Base-by-base conservation (phyloP, 78 protist species). In the Dictyostelium citrinum region DNA sequence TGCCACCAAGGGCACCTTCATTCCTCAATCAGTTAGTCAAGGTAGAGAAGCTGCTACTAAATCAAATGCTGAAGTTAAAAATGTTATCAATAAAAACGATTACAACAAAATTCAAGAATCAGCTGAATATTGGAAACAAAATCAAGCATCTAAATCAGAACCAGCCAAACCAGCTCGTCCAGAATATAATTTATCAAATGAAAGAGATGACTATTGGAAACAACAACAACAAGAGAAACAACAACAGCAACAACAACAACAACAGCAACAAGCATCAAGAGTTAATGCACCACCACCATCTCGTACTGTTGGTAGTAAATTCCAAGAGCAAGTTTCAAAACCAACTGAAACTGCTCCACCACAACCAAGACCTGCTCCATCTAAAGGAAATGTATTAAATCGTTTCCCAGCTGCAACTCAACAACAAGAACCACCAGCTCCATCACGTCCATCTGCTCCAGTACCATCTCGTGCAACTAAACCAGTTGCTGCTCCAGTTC, bases 201-300 rank as follows among this genome's bases (percentile, higher is more conserved):
- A 86, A 43, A 60, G 92, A 39, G 92, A 86, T 17, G 64, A 91
- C 12, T 80, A 91, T 35, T 80, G 90, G 95, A 91, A 91, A 71
- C 82, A 90, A 51, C 68, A 74, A 29, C 95, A 90, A 60, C 55
- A 43, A 45, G 81, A 81, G 20, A 17, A 67, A 75, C 58, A 33
- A 31, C 22, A 14, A 9, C 60, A 49, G 5, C 35, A 71, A 43
- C 93, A 90, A 60, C 77, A 77, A 61, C 81, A 79, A 29, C 46
- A 60, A 49, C 61, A 22, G 24, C 29, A 6, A 5, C 31, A 82
- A 35, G 83, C 80, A 0, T 58, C 90, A 49, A 8, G 43, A 22
- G 68, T 22, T 20, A 39, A 83, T 29, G 80, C 75, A 1, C 90
- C 95, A 39, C 45, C 95, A 12, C 91, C 84, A 78, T 20, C 86